Conservation (phyloP, 192 early-diverging fungal species). For the Chytriomyces sp. region DNA sequence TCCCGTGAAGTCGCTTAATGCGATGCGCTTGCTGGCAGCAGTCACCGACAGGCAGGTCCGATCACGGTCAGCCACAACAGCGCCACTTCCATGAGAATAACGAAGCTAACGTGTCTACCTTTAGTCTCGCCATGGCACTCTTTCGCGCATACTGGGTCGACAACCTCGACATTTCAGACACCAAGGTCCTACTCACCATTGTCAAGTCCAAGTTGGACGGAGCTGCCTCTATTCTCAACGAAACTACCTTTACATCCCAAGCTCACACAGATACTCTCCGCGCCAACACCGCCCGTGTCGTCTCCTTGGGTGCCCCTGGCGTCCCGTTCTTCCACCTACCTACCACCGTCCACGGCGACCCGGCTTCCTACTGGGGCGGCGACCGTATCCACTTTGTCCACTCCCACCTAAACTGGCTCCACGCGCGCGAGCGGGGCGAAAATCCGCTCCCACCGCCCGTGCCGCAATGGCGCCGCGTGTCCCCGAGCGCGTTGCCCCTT, state of each 20-base stretch:
- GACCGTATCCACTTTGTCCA: slow-evolving; percentile 38
- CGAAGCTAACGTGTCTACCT: neutral
- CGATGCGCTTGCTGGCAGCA: slow-evolving; percentile 15
- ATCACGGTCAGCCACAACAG: neutral
- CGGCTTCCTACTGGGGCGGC: slow-evolving; percentile 30
- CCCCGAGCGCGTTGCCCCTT: slow-evolving; percentile 1
- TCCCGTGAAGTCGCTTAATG: slow-evolving; percentile 30
- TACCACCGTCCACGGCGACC: neutral
- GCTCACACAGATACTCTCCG: neutral
- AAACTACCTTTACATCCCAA: neutral
- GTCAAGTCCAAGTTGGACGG: neutral
- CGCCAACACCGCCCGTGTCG: slow-evolving; percentile 18
- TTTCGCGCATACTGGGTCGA: slow-evolving; percentile 36
- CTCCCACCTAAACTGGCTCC: neutral
- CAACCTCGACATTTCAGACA: slow-evolving; percentile 17
- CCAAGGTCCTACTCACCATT: slow-evolving; percentile 16
- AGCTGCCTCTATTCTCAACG: neutral
- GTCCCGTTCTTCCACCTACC: slow-evolving; percentile 30
- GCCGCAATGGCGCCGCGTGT: neutral
- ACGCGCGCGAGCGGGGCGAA: neutral
- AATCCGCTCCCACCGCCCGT: neutral
- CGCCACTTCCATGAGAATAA: neutral
- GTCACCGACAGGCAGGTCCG: slow-evolving; percentile 4
- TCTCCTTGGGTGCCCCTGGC: slow-evolving; percentile 27
- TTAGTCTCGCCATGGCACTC: slow-evolving; percentile 14